Conservation (phyloP, 208 protist genomes). For the Trypanosoma melophagium region DNA sequence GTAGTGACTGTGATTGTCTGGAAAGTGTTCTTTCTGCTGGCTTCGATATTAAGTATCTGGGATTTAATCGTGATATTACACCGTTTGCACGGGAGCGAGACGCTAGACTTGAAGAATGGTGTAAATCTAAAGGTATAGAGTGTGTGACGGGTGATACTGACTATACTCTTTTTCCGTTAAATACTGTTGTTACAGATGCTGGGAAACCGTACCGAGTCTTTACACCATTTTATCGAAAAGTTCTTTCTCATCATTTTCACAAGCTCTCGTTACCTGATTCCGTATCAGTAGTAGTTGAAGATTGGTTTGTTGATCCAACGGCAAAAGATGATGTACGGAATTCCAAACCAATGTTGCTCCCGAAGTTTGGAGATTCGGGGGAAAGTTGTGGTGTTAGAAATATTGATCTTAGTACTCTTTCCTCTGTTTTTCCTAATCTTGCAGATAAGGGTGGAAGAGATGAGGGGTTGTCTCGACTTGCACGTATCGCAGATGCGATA, state of each 20-base stretch:
- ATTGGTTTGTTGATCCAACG: conserved; percentile 16
- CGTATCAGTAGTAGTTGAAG: conserved; percentile 15
- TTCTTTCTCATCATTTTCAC: conserved; percentile 41
- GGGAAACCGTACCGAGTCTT: conserved; percentile 71
- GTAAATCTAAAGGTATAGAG: conserved; percentile 28
- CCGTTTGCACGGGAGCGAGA: conserved; percentile 68
- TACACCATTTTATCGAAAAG: conserved; percentile 65
- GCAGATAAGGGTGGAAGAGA: conserved; percentile 49
- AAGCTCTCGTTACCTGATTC: conserved; percentile 31
- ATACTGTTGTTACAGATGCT: conserved; percentile 33
- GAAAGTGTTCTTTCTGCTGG: conserved; percentile 34
- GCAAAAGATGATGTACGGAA: conserved; percentile 10
- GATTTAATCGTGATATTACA: conserved; percentile 76
- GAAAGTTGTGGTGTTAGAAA: background rate
- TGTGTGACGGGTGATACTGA: conserved; percentile 42
- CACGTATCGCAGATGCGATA: conserved; percentile 26
- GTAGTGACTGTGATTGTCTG: conserved; percentile 53
- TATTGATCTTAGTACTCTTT: conserved; percentile 21
- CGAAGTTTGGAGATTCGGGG: conserved; percentile 26
- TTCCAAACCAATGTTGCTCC: conserved; percentile 9
- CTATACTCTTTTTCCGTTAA: conserved; percentile 58
- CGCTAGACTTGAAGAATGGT: conserved; percentile 40
- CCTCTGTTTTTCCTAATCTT: conserved; percentile 28
- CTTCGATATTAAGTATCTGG: conserved; percentile 47
- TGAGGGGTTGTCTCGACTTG: conserved; percentile 39